These are phyloP conservation scores for Calonectria leucothoes DNA, from an alignment of 2,329 filamentous ascomycete species.

Conservation along the genomic window DNA sequence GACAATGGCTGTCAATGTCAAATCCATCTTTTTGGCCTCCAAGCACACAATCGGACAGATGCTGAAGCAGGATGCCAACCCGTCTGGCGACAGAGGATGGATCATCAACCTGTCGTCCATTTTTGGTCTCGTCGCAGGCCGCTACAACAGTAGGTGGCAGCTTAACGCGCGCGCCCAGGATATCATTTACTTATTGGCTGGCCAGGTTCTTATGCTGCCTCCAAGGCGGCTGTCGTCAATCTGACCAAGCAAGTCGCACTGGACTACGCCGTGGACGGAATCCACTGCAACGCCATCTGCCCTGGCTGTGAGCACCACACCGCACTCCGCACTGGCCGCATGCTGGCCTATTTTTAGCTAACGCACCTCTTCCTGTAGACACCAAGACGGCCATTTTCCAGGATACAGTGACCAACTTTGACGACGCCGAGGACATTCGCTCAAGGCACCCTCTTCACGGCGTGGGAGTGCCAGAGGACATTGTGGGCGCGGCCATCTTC, in stretches of 20 bases:
- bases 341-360: neutral
- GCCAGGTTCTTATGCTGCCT: slow-evolving; percentile 55
- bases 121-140: slow-evolving; percentile 50
- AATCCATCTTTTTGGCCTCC: slow-evolving; percentile 52
- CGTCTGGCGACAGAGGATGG: slow-evolving; percentile 57
- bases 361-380: slow-evolving; percentile 23
- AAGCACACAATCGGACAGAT: slow-evolving; percentile 62
- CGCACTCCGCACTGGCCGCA: no score
- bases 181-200: neutral
- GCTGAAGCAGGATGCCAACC: slow-evolving; percentile 56
- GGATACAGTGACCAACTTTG: slow-evolving; percentile 31
- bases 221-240: slow-evolving; percentile 62
- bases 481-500: slow-evolving; percentile 50
- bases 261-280: slow-evolving; percentile 59
- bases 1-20: slow-evolving; percentile 52
- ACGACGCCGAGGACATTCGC: slow-evolving; percentile 28
- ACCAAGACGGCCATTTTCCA: slow-evolving; percentile 43
- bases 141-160: slow-evolving; percentile 39
- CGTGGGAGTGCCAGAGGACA: slow-evolving; percentile 39
- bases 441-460: slow-evolving; percentile 43
- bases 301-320: slow-evolving; percentile 59
- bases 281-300: slow-evolving; percentile 66
- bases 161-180: neutral
- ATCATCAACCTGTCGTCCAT: slow-evolving; percentile 62
- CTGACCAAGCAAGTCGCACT: slow-evolving; percentile 60